Evolutionary conservation across 371 early-diverging fungal species (phyloP).

Genomic region (Lichtheimia ramosa): DNA sequence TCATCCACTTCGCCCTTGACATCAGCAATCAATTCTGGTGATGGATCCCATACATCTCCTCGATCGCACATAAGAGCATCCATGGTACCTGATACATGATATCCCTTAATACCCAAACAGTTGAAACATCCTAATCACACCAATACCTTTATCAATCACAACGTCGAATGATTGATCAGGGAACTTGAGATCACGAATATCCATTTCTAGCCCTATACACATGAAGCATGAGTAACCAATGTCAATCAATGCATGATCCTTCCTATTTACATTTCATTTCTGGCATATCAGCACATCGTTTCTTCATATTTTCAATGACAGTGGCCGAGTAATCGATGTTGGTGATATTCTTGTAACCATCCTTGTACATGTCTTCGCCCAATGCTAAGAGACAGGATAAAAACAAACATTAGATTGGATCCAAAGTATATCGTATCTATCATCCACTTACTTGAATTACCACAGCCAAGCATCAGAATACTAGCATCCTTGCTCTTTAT

Average conservation of each 20-base stretch:
- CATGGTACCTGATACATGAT: slow-evolving; percentile 52
- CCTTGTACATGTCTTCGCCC: slow-evolving; percentile 81
- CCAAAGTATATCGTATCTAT: not conserved
- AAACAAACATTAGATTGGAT: not conserved
- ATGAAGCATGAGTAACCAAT: not conserved
- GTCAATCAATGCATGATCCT: not conserved
- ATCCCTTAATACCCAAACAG: not conserved
- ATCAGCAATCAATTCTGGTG: slow-evolving; percentile 62
- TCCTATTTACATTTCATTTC: slow-evolving; percentile 59
- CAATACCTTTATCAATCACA: slow-evolving; percentile 81
- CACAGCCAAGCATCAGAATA: slow-evolving; percentile 80
- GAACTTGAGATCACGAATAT: slow-evolving; percentile 71
- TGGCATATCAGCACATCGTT: slow-evolving; percentile 55
- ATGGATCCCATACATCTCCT: slow-evolving; percentile 89
- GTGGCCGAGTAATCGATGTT: slow-evolving; percentile 82
- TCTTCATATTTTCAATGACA: slow-evolving; percentile 80
- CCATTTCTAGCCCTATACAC: slow-evolving; percentile 73
- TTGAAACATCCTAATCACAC: not conserved
- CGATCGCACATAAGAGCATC: slow-evolving; percentile 84
- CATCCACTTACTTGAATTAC: slow-evolving; percentile 63
- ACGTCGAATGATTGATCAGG: slow-evolving; percentile 65
- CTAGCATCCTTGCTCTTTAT: slow-evolving; percentile 59
- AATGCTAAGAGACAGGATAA: slow-evolving; percentile 48
- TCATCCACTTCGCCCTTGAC: slow-evolving; percentile 76
- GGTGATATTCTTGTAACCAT: slow-evolving; percentile 73